These are phyloP conservation scores for Amaranthus tricolor DNA, from an alignment of 179 eudicot genomes.

Conservation along the genomic window DNA sequence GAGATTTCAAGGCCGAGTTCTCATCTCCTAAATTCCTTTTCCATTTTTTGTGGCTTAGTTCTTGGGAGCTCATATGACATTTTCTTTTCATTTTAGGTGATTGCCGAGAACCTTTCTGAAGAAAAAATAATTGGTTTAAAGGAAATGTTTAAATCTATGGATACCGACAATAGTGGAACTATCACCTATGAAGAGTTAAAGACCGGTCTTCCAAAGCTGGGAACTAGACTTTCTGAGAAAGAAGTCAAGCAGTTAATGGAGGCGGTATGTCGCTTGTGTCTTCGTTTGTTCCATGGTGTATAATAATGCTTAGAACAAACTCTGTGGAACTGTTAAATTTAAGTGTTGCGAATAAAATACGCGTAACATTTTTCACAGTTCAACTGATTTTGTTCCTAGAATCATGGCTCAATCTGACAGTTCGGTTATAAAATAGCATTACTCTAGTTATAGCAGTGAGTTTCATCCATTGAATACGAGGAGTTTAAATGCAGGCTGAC, in stretches of 20 bases:
- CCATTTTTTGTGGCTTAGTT: not conserved
- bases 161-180: constrained; percentile 85
- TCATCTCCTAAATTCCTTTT: not conserved
- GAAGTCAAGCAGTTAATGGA: constrained; percentile 96
- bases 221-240: constrained; percentile 77
- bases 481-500: constrained; percentile 63
- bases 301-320: no score
- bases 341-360: no score
- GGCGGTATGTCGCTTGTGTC: constrained; percentile 53
- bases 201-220: constrained; percentile 85
- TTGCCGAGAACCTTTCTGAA: constrained; percentile 95
- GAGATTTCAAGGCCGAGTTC: constrained; percentile 14
- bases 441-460: not conserved
- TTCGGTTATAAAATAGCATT: not conserved
- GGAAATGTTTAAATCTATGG: constrained; percentile 97
- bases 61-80: constrained; percentile 10
- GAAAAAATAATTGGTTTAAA: constrained; percentile 94
- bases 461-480: constrained; percentile 2
- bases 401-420: no score
- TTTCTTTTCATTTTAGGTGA: constrained; percentile 53
- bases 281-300: not conserved
- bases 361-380: no score
- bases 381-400: no score
- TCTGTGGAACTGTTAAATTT: no score
- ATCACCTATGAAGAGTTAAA: constrained; percentile 88